A percentile compares a stretch with the other conserved stretches of the same genome.
Evolutionary conservation across 176 grass and related monocot genomes (phyloP).

Genomic region (Stipa capillata): DNA sequence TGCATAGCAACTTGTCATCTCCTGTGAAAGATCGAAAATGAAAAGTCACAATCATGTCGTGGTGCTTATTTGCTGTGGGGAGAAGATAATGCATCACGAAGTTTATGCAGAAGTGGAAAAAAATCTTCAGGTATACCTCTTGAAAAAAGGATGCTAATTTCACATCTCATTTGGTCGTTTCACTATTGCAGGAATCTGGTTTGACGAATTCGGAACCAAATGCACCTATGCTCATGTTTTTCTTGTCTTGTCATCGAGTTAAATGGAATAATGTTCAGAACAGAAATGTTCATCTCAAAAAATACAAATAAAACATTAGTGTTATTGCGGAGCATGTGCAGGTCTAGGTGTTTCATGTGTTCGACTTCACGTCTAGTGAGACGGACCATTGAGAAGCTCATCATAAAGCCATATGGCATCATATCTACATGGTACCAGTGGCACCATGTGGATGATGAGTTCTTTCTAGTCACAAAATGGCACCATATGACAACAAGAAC

Average conservation of each 20-base stretch:
- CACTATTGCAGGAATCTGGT: neutral
- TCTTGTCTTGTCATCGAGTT: too few relatives aligned
- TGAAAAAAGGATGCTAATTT: neutral
- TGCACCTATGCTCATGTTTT: too few relatives aligned
- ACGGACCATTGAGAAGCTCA: too few relatives aligned
- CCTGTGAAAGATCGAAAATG: neutral
- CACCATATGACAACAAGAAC: neutral
- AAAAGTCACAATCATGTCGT: neutral
- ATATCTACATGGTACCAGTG: neutral
- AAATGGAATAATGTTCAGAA: too few relatives aligned
- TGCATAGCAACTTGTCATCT: neutral
- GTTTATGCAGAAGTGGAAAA: neutral
- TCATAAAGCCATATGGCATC: neutral
- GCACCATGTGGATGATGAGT: neutral
- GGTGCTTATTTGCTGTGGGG: neutral
- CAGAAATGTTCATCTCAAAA: too few relatives aligned
- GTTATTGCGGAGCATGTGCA: too few relatives aligned
- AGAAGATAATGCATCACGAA: neutral
- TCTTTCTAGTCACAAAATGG: neutral
- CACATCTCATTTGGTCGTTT: neutral
- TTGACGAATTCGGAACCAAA: neutral
- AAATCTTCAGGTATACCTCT: neutral
- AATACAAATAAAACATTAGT: too few relatives aligned
- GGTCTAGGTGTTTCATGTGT: too few relatives aligned
- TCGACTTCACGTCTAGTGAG: too few relatives aligned